Evolutionary conservation across 2,329 filamentous ascomycete genomes (phyloP).

Genomic region (Chaetomium strumarium): DNA sequence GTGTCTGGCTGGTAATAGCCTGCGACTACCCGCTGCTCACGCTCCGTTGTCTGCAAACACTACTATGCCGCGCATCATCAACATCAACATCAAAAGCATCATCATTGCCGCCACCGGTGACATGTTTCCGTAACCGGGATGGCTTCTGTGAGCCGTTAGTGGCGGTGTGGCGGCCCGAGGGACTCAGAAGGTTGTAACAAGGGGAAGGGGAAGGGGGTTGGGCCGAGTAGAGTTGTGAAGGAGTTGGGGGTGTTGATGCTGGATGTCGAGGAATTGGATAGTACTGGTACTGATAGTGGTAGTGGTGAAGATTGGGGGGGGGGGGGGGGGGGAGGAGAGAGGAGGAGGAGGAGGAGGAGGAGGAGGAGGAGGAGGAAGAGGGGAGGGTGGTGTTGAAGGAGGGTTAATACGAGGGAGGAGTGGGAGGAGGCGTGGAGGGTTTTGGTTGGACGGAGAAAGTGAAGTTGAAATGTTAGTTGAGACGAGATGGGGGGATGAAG

Average conservation of each 20-base stretch:
- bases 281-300: background rate
- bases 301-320: too few species aligned
- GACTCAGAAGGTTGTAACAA: constrained; percentile 24
- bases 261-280: background rate
- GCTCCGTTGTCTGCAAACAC: constrained; percentile 23
- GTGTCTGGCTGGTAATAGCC: constrained; percentile 30
- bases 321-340: background rate
- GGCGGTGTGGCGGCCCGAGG: constrained; percentile 32
- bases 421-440: constrained; percentile 15
- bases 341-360: too few species aligned
- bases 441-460: background rate
- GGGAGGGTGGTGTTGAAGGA: background rate
- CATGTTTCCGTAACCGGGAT: constrained; percentile 30
- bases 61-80: constrained; percentile 27
- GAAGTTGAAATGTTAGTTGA: too few species aligned
- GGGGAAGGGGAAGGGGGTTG: constrained; percentile 7
- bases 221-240: constrained; percentile 8
- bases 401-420: constrained; percentile 11
- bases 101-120: constrained; percentile 27
- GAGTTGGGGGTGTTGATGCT: constrained; percentile 7
- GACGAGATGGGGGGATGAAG: too few species aligned
- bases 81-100: too few species aligned
- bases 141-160: constrained; percentile 32
- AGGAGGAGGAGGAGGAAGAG: background rate
- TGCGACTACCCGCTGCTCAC: constrained; percentile 33